phyloP scores from a whole-genome alignment of 2,329 filamentous ascomycete species.

The Eutypella sp. region DNA sequence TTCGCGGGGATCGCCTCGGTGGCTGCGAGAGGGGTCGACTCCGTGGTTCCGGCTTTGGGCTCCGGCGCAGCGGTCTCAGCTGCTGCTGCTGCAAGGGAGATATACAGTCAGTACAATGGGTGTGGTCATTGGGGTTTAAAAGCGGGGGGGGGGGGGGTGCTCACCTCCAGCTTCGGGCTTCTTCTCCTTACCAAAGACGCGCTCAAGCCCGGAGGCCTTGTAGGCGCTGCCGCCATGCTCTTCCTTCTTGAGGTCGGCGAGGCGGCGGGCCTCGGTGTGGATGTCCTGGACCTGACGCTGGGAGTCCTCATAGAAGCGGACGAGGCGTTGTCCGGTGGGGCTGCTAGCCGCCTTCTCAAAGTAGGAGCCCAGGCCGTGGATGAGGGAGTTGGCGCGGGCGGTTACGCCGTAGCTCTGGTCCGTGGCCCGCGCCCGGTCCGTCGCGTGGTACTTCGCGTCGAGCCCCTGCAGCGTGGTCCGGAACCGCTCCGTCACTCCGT shows the following conservation, averaged over 20 bases:
- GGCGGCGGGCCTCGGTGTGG: slow-evolving; percentile 80
- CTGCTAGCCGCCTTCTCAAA: slow-evolving; percentile 90
- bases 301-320: slow-evolving; percentile 79
- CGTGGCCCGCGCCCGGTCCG: slow-evolving; percentile 76
- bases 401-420: slow-evolving; percentile 82
- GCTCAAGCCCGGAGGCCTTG: slow-evolving; percentile 54
- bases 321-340: slow-evolving; percentile 82
- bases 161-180: too few species aligned
- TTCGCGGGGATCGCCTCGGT: slow-evolving; percentile 21
- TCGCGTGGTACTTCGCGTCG: slow-evolving; percentile 81
- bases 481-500: slow-evolving; percentile 80
- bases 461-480: slow-evolving; percentile 69
- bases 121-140: too few species aligned
- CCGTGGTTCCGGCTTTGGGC: slow-evolving; percentile 19
- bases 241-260: slow-evolving; percentile 81
- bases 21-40: slow-evolving; percentile 20
- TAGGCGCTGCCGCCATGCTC: slow-evolving; percentile 55
- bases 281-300: slow-evolving; percentile 92
- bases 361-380: slow-evolving; percentile 72
- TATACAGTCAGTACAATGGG: slow-evolving; percentile 7
- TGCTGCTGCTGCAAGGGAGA: slow-evolving; percentile 6
- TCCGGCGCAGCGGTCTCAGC: slow-evolving; percentile 15
- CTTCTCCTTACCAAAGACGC: slow-evolving; percentile 52
- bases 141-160: too few species aligned
- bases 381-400: slow-evolving; percentile 61